Base-by-base conservation (phyloP, 495 filamentous ascomycete genomes). In the Trichoderma orchidacearum region DNA sequence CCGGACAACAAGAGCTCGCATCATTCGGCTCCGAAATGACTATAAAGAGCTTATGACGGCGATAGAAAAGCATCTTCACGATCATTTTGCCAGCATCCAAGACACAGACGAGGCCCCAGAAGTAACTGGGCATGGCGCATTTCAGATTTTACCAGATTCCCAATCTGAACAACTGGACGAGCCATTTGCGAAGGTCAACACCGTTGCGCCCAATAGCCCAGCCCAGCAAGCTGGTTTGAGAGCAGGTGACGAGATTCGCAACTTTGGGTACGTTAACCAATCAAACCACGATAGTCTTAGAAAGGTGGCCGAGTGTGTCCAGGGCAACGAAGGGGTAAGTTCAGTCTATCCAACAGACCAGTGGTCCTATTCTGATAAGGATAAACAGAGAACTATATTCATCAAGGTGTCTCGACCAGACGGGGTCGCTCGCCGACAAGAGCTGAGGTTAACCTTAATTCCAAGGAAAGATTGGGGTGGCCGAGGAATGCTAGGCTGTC, bases 181-280 rank as follows among this genome's bases (percentile, higher is more conserved):
- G 41, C 83, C 90, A 1, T 99, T 99, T 66, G 94, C 94, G 18
- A 93, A 80, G 64, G 86, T 99, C 58, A 96, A 95, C 61, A 85
- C 78, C 35, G 86, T 99, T 21, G 84, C 82, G 27, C 63, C 76
- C 6, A 78, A 77, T 21, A 95, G 91, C 63, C 94, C 94, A 23
- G 94, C 94, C 23, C 84, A 85, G 27, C 69, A 80, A 52, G 91
- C 94, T 12, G 94, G 94, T 12, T 69, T 99, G 63, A 85, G 82
- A 67, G 71, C 77, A 17, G 92, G 90, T n/a, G 94, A 99, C 69
- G 68, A 77, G 56, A 81, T 99, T 59, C 81, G 83, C 58, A 82
- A 80, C 65, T 96, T 99, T 74, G 94, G 92, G 45, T 80, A 75
- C 58, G 86, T 87, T 21, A 85, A 89, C 62, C 84, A 77, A 71